Conservation (phyloP, 1,139 yeast genomes). For the Candida neerlandica region DNA sequence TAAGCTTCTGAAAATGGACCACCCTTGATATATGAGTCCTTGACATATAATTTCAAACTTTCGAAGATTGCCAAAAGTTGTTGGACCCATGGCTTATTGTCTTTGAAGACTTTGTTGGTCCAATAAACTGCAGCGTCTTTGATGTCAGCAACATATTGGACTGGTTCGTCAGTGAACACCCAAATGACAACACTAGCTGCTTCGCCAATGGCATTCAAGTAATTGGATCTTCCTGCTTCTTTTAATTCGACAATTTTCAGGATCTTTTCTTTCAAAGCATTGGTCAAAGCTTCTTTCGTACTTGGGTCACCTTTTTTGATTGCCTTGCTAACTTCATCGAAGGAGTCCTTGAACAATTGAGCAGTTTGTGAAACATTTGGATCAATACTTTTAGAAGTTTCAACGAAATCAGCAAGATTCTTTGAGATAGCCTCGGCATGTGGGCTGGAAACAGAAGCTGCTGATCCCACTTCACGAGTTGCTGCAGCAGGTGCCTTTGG, state of each 20-base stretch:
- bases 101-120: conserved; percentile 85
- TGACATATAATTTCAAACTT: conserved; percentile 70
- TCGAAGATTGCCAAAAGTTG: conserved; percentile 63
- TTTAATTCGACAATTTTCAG: conserved; percentile 62
- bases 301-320: conserved; percentile 61
- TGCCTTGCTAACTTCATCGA: conserved; percentile 58
- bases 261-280: conserved; percentile 68
- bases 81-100: conserved; percentile 80
- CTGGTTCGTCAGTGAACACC: conserved; percentile 76
- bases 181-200: conserved; percentile 92
- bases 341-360: conserved; percentile 56
- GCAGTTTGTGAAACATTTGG: conserved; percentile 65
- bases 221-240: conserved; percentile 75
- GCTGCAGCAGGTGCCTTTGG: neutral
- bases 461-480: neutral
- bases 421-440: conserved; percentile 59
- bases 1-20: conserved; percentile 44
- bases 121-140: conserved; percentile 93
- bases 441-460: conserved; percentile 35
- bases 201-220: conserved; percentile 82
- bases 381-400: conserved; percentile 60
- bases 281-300: conserved; percentile 54
- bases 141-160: conserved; percentile 75
- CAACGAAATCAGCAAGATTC: conserved; percentile 61
- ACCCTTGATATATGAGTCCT: conserved; percentile 66